A percentile compares a stretch with the other conserved stretches of the same genome.
phyloP scores from a whole-genome alignment of 208 protist genomes.

The Porcisia hertigi region DNA sequence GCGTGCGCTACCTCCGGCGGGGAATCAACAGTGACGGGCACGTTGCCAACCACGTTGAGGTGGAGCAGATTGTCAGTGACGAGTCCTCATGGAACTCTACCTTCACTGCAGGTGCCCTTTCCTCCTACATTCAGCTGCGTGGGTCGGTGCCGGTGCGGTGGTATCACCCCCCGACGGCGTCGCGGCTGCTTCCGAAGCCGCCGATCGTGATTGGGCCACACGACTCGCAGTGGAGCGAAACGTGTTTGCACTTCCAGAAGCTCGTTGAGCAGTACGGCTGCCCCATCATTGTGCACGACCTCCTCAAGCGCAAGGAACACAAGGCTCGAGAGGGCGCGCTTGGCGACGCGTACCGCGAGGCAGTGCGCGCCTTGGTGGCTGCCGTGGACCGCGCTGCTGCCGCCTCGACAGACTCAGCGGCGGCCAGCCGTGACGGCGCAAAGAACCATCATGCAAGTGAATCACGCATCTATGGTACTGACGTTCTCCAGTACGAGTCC shows the following conservation, averaged over 20 bases:
- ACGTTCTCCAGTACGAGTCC: constrained; percentile 73
- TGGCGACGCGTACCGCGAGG: constrained; percentile 60
- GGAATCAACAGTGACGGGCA: constrained; percentile 87
- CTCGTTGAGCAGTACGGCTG: constrained; percentile 89
- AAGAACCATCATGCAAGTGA: neutral
- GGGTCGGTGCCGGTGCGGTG: constrained; percentile 87
- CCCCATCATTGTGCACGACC: constrained; percentile 92
- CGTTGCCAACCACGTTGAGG: constrained; percentile 90
- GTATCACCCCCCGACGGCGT: constrained; percentile 64
- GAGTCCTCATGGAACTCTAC: constrained; percentile 33
- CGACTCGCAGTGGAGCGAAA: constrained; percentile 50
- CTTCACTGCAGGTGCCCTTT: constrained; percentile 42
- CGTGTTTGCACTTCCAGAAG: constrained; percentile 92
- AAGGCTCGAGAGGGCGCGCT: constrained; percentile 85
- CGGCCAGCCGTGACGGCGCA: neutral
- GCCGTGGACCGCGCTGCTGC: constrained; percentile 6
- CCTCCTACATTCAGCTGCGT: constrained; percentile 82
- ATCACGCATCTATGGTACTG: constrained; percentile 4
- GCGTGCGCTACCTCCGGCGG: constrained; percentile 95
- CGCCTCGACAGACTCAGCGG: neutral
- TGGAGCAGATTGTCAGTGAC: constrained; percentile 88
- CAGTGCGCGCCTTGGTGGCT: constrained; percentile 63
- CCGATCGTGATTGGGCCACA: constrained; percentile 71
- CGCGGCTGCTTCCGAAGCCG: constrained; percentile 76
- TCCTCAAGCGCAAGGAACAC: constrained; percentile 92